Base-by-base conservation (phyloP, 345 rosid genomes). In the Brassica juncea region DNA sequence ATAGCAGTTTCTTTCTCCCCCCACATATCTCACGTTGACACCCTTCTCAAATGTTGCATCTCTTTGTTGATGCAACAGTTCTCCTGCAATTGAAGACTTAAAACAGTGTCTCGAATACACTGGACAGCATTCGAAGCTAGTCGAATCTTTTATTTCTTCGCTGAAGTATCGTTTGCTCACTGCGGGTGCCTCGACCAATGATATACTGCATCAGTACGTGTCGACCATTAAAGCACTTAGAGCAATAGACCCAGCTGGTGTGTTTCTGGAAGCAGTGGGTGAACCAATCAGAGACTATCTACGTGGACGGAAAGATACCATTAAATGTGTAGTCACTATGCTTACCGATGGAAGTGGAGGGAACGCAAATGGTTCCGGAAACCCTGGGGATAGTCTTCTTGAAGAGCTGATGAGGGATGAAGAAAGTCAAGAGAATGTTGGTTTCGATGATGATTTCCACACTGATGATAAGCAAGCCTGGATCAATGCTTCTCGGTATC, bases 161-260 rank as follows among this genome's bases (percentile, higher is more conserved):
- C 85, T 95, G 49, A 92, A 86, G 80, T 91, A 88, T 70, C 96
- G 98, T 58, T 78, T 95, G 81, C 99, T 95, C 61, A 93, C 99
- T 77, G 99, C 99, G 9, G 98, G 99, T 55, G 99, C 97, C 84
- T 95, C 99, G 67, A 93, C 99, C 72, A 95, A 92, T 93, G 99
- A 95, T 85, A 95, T 95, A 86, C 75, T 95, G 84, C 99, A 91
- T 84, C 99, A 95, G 76, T 95, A 95, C 68, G 96, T 95, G 71
- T 95, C 98, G 42, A 95, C 99, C 39, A 95, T 95, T 66, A 95
- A 91, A 85, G 99, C 98, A 73, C 90, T 95, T 71, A 86, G 99
- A 68, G 92, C 97, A 32, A 89, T 95, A 80, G 96, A 95, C 74
- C 96, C 97, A 32, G 89, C 97, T 78, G 98, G 97, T 78, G 87